Evolutionary conservation across 495 filamentous ascomycete species (phyloP).

Genomic region (Trichoderma orchidacearum): DNA sequence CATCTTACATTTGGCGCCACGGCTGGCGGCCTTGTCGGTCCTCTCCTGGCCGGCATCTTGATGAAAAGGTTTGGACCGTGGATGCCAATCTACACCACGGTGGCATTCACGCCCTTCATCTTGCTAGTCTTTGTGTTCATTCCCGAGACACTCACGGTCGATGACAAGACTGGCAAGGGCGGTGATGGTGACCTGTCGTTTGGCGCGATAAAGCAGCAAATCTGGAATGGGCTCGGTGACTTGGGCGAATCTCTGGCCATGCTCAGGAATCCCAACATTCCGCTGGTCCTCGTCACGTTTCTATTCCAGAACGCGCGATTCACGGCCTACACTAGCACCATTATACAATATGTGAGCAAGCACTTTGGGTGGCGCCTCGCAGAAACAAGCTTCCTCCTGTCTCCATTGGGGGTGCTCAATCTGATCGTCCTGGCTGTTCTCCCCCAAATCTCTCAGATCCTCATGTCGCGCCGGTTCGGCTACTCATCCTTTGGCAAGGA

Average conservation of each 20-base stretch:
- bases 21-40: constrained; percentile 29
- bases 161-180: background rate
- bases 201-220: background rate
- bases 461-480: constrained; percentile 17
- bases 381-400: constrained; percentile 38
- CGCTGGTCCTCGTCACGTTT: constrained; percentile 17
- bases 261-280: constrained; percentile 31
- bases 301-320: constrained; percentile 26
- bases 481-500: constrained; percentile 34
- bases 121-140: constrained; percentile 25
- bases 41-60: constrained; percentile 33
- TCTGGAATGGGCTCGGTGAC: constrained; percentile 8
- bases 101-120: constrained; percentile 23
- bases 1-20: constrained; percentile 36
- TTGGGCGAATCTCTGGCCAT: constrained; percentile 1
- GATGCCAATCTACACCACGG: constrained; percentile 36
- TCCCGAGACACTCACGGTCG: constrained; percentile 37
- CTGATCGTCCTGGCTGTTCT: constrained; percentile 36
- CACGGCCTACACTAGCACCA: constrained; percentile 34
- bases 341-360: constrained; percentile 44
- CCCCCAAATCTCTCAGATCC: constrained; percentile 22
- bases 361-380: constrained; percentile 42
- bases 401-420: constrained; percentile 33
- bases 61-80: constrained; percentile 40
- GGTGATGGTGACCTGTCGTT: background rate